Evolutionary conservation across 495 filamentous ascomycete species (phyloP).

Genomic region (Talaromyces nanjingensis): DNA sequence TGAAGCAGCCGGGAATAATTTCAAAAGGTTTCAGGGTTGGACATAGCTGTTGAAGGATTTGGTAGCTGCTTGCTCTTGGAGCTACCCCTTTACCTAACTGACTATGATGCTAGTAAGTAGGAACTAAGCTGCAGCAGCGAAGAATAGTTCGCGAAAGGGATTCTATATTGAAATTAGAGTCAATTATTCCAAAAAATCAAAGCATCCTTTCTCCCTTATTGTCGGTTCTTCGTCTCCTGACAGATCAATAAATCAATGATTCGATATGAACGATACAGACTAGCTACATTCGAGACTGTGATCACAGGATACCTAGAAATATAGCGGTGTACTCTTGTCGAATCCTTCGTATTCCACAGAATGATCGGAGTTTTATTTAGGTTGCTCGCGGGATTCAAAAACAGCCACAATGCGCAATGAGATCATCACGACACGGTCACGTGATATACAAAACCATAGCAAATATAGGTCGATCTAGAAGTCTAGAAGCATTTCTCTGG

Average conservation of each 20-base stretch:
- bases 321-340: neutral
- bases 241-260: neutral
- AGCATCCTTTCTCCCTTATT: neutral
- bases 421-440: neutral
- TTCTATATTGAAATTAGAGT: neutral
- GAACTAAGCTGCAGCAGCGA: neutral
- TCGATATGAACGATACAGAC: neutral
- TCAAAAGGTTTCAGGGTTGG: neutral
- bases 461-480: neutral
- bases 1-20: neutral
- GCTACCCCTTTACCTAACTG: neutral
- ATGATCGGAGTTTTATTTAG: neutral
- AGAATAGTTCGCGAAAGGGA: neutral
- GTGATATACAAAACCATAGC: neutral
- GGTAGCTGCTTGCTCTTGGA: neutral
- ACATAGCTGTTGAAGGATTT: neutral
- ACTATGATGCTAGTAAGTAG: neutral
- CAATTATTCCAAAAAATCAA: neutral
- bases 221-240: neutral
- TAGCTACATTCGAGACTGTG: neutral
- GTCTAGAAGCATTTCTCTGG: neutral
- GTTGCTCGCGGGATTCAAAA: neutral
- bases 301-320: neutral
- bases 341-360: neutral
- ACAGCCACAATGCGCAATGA: conserved; percentile 1